These are phyloP conservation scores for Trypanosoma brucei DNA, from an alignment of 208 protist species.

Conservation along the genomic window DNA sequence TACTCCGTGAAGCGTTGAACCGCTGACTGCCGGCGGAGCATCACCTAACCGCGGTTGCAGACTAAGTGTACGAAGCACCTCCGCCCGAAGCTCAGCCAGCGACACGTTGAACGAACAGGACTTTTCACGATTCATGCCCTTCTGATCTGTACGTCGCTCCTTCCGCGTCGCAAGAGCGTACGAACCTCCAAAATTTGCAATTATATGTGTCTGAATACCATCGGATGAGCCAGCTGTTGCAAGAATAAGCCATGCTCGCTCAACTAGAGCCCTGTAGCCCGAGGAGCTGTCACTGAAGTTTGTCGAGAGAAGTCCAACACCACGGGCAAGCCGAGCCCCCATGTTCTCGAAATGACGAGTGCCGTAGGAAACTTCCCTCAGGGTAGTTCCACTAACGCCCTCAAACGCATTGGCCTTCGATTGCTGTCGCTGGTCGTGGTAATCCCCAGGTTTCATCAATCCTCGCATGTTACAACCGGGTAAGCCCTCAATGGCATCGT, in stretches of 20 bases:
- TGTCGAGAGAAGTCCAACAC: conserved; percentile 9
- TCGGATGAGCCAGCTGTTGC: background rate
- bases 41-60: conserved; percentile 2
- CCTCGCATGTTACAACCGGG: background rate
- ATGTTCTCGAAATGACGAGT: conserved; percentile 25
- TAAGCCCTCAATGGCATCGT: conserved; percentile 1
- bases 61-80: conserved; percentile 16
- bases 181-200: conserved; percentile 32
- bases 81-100: conserved; percentile 11
- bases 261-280: conserved; percentile 11
- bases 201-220: background rate
- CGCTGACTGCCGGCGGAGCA: background rate
- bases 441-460: background rate
- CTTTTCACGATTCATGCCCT: conserved; percentile 13
- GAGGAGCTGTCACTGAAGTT: conserved; percentile 5
- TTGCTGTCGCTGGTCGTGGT: background rate
- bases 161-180: conserved; percentile 55
- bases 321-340: conserved; percentile 16
- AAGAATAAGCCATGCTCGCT: conserved; percentile 22
- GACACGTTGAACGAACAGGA: background rate
- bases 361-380: conserved; percentile 19
- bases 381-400: conserved; percentile 1
- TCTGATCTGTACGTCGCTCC: conserved; percentile 31
- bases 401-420: background rate
- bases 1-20: background rate